These are phyloP conservation scores for Voacanga thouarsii DNA, from an alignment of 257 asterid genomes.

Conservation along the genomic window DNA sequence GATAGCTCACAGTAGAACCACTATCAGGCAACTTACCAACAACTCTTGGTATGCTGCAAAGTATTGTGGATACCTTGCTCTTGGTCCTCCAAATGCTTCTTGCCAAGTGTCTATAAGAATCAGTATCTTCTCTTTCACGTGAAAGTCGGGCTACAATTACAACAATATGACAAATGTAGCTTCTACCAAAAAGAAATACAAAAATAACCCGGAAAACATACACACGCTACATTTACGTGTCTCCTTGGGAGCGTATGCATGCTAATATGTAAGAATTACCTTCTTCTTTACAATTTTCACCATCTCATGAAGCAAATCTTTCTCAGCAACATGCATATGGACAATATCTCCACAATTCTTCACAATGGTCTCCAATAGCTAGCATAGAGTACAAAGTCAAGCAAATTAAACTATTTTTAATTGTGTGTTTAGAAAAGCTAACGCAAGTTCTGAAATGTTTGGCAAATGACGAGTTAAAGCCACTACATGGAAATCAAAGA, in stretches of 20 bases:
- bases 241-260: neutral
- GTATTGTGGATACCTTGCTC: constrained; percentile 89
- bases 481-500: neutral
- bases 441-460: neutral
- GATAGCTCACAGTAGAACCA: neutral
- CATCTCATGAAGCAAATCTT: constrained; percentile 46
- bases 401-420: constrained; percentile 3
- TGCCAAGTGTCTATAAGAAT: constrained; percentile 98
- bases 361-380: constrained; percentile 52
- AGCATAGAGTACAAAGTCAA: constrained; percentile 6
- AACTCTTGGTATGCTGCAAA: constrained; percentile 94
- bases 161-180: constrained; percentile 24
- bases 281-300: constrained; percentile 55
- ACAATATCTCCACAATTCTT: constrained; percentile 52
- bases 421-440: neutral
- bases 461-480: neutral
- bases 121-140: constrained; percentile 95
- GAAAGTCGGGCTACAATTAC: constrained; percentile 87
- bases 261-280: constrained; percentile 38
- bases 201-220: neutral
- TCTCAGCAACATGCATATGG: constrained; percentile 55
- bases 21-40: constrained; percentile 48
- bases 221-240: neutral
- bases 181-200: neutral
- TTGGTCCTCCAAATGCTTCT: constrained; percentile 99